Evolutionary conservation across 495 filamentous ascomycete species (phyloP).

Genomic region (Entonaema liquescens): DNA sequence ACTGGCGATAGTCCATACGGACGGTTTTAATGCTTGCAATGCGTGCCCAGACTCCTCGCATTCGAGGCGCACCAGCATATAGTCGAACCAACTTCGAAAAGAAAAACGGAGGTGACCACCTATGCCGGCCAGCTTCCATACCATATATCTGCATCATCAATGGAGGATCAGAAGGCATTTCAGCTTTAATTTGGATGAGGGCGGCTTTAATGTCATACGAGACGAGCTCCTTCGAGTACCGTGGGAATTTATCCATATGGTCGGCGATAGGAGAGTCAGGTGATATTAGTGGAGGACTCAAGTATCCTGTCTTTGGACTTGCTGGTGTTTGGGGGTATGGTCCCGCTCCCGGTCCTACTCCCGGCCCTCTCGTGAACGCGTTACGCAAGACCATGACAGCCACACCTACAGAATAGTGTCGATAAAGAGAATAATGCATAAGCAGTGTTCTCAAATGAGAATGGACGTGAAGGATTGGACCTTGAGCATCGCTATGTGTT

Average conservation of each 20-base stretch:
- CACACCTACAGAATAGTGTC: constrained; percentile 89
- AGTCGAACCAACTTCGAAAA: constrained; percentile 78
- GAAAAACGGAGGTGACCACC: constrained; percentile 83
- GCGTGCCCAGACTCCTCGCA: constrained; percentile 83
- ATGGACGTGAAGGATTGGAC: constrained; percentile 86
- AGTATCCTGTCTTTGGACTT: constrained; percentile 37
- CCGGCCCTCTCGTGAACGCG: constrained; percentile 67
- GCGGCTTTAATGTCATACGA: constrained; percentile 80
- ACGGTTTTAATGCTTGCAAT: constrained; percentile 82
- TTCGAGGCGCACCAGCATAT: constrained; percentile 84
- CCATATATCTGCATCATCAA: constrained; percentile 90
- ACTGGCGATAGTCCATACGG: constrained; percentile 80
- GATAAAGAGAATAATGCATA: constrained; percentile 90
- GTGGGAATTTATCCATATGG: constrained; percentile 45
- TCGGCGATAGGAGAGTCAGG: constrained; percentile 43
- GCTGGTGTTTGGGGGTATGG: constrained; percentile 40
- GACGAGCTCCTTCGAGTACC: constrained; percentile 67
- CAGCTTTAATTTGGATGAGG: constrained; percentile 86
- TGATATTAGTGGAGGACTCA: constrained; percentile 51
- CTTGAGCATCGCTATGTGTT: constrained; percentile 84
- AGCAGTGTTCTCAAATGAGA: constrained; percentile 79
- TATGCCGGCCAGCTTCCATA: constrained; percentile 81
- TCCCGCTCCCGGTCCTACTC: constrained; percentile 27
- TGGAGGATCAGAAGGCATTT: constrained; percentile 83
- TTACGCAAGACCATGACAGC: constrained; percentile 78